Evolutionary conservation across 2,329 filamentous ascomycete species (phyloP).

Genomic region (Sporothrix dimorphospora): DNA sequence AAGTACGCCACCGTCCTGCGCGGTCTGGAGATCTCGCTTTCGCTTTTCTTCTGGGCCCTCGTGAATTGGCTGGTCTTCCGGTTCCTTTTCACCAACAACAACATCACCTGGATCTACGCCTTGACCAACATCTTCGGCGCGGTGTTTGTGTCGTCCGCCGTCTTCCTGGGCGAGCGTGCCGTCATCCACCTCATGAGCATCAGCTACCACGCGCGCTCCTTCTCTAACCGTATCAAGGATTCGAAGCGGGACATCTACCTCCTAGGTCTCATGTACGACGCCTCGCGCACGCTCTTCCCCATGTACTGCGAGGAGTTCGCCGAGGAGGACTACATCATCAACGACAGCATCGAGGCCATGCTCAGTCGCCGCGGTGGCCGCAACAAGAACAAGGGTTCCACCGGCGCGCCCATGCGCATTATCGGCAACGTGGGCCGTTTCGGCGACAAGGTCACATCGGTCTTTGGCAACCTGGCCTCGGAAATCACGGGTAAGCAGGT

Average conservation of each 20-base stretch:
- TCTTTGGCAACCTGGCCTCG: constrained; percentile 88
- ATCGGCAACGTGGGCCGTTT: constrained; percentile 76
- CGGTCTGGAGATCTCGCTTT: constrained; percentile 67
- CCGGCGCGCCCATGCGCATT: constrained; percentile 75
- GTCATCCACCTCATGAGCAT: constrained; percentile 83
- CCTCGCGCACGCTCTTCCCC: constrained; percentile 84
- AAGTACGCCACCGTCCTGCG: constrained; percentile 70
- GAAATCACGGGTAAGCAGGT: constrained; percentile 96
- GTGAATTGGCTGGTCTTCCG: constrained; percentile 65
- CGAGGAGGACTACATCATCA: constrained; percentile 91
- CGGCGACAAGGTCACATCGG: constrained; percentile 90
- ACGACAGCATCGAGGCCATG: constrained; percentile 75
- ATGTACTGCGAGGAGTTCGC: constrained; percentile 89
- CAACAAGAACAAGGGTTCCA: constrained; percentile 43
- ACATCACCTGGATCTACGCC: constrained; percentile 57
- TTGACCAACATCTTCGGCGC: constrained; percentile 69
- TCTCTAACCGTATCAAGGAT: constrained; percentile 79
- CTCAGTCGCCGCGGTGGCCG: constrained; percentile 46
- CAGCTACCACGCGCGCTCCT: constrained; percentile 82
- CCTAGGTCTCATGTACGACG: constrained; percentile 84
- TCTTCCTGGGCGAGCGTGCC: constrained; percentile 76
- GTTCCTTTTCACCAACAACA: constrained; percentile 51
- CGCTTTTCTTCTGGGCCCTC: constrained; percentile 70
- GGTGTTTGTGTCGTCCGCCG: constrained; percentile 66
- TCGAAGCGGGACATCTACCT: constrained; percentile 86